phyloP scores from a whole-genome alignment of 2,329 filamentous ascomycete genomes.

The Sclerotiophoma versabilis region DNA sequence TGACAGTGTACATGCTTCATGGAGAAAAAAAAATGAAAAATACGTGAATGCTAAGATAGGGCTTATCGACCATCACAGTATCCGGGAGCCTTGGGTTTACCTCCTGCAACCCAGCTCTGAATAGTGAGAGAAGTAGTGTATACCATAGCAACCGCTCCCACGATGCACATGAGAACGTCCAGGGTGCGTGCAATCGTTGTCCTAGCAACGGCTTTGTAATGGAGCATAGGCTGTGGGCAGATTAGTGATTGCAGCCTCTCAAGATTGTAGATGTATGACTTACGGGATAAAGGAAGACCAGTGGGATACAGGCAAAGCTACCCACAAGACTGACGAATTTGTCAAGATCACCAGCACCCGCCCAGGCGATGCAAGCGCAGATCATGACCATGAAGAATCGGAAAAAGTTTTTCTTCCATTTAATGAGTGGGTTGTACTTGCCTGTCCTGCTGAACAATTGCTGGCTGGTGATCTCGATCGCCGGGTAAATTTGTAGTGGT shows the following conservation, averaged over 20 bases:
- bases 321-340: slow-evolving; percentile 97
- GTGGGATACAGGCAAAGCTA: slow-evolving; percentile 95
- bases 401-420: slow-evolving; percentile 99
- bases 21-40: background rate
- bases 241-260: slow-evolving; percentile 39
- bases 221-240: slow-evolving; percentile 77
- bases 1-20: background rate
- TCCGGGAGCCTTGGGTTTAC: slow-evolving; percentile 61
- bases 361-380: slow-evolving; percentile 88
- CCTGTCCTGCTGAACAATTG: slow-evolving; percentile 91
- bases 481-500: slow-evolving; percentile 95
- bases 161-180: slow-evolving; percentile 79
- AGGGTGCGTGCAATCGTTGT: slow-evolving; percentile 70
- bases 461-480: slow-evolving; percentile 95
- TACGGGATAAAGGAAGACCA: slow-evolving; percentile 98
- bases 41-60: background rate
- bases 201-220: slow-evolving; percentile 80
- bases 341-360: slow-evolving; percentile 89
- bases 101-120: slow-evolving; percentile 78
- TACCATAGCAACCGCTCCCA: slow-evolving; percentile 85
- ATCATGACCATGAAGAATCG: slow-evolving; percentile 90
- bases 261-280: slow-evolving; percentile 51
- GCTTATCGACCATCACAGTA: slow-evolving; percentile 64
- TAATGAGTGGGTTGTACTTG: slow-evolving; percentile 98
- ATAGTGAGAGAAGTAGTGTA: slow-evolving; percentile 91